Conservation (phyloP, 2,329 filamentous ascomycete genomes). For the Colletotrichum eremochloae region DNA sequence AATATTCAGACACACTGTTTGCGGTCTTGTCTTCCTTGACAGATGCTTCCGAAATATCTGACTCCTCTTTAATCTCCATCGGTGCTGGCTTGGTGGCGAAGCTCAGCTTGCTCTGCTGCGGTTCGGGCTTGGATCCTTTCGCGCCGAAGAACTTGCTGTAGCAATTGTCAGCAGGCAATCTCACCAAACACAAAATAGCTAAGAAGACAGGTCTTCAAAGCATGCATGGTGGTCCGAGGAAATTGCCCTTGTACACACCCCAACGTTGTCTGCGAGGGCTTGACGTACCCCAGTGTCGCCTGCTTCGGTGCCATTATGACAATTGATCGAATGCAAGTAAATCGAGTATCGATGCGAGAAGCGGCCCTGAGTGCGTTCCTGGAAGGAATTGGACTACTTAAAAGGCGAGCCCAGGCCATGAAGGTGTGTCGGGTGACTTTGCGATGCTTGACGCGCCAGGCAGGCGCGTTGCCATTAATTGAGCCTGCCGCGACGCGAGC, state of each 20-base stretch:
- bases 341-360: constrained; percentile 8
- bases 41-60: constrained; percentile 46
- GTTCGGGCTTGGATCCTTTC: constrained; percentile 68
- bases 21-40: constrained; percentile 56
- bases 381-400: constrained; percentile 22
- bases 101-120: constrained; percentile 83
- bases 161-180: constrained; percentile 19
- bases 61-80: constrained; percentile 52
- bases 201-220: neutral
- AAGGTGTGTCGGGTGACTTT: constrained; percentile 24
- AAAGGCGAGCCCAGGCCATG: constrained; percentile 38
- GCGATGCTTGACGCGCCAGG: constrained; percentile 55
- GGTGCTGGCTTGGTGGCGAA: constrained; percentile 72
- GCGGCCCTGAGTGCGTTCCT: constrained; percentile 23
- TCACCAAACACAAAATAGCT: neutral
- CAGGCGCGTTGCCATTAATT: constrained; percentile 57
- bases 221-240: constrained; percentile 2
- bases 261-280: constrained; percentile 78
- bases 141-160: constrained; percentile 87
- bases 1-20: neutral
- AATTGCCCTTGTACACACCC: constrained; percentile 66
- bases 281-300: constrained; percentile 90
- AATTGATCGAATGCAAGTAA: constrained; percentile 4
- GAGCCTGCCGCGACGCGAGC: constrained; percentile 30
- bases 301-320: constrained; percentile 72